Percentiles rank a stretch among this genome's conserved stretches.
phyloP scores from a whole-genome alignment of 805 yeast species.

The Isabelozyma heimii region DNA sequence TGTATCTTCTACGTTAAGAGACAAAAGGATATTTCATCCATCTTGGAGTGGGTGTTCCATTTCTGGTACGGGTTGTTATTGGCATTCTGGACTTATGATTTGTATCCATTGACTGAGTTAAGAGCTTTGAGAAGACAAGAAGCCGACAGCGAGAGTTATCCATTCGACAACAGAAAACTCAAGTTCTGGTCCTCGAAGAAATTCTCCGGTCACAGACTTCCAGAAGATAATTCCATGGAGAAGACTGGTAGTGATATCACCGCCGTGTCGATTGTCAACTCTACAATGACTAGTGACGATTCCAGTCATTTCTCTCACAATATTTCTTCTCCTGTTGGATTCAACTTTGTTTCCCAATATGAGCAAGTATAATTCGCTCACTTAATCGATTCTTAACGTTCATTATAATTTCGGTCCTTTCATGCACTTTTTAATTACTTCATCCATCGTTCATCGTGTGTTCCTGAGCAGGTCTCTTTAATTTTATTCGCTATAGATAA shows the following conservation, averaged over 20 bases:
- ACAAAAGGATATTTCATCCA: slow-evolving; percentile 12
- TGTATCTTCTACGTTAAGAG: slow-evolving; percentile 18
- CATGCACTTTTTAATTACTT: background rate
- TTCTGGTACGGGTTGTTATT: slow-evolving; percentile 24
- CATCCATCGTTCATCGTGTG: background rate
- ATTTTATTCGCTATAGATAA: background rate
- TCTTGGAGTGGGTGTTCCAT: slow-evolving; percentile 26
- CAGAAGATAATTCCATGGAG: background rate
- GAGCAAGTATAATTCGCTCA: background rate
- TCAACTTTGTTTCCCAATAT: background rate
- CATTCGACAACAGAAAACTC: slow-evolving; percentile 3
- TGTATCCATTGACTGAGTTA: slow-evolving; percentile 24
- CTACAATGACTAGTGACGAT: background rate
- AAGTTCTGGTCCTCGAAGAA: slow-evolving; percentile 5
- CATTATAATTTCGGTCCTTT: background rate
- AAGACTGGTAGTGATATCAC: background rate
- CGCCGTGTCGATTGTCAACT: background rate
- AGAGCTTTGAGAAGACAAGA: slow-evolving; percentile 7
- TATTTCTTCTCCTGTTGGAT: slow-evolving; percentile 1
- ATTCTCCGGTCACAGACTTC: background rate
- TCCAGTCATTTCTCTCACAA: background rate
- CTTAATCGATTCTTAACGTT: background rate
- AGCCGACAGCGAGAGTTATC: background rate
- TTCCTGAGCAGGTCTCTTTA: background rate
- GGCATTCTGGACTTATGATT: slow-evolving; percentile 27